Evolutionary conservation across 148 eudicot species (phyloP), one percentile per base, ranked within the genome.

Genomic region (Dianthus caryophyllus): DNA sequence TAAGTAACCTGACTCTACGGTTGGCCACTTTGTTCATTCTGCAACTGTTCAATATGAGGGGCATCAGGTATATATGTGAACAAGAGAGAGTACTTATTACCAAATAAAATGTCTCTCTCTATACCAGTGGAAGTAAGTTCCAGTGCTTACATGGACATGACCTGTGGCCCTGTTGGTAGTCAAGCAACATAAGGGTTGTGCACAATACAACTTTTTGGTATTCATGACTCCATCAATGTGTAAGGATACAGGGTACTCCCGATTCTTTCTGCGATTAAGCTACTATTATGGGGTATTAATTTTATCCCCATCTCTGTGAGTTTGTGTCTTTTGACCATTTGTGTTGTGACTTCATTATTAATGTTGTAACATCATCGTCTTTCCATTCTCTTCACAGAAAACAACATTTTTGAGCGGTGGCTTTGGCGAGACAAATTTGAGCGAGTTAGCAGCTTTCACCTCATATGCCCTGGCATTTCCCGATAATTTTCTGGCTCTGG

Each of bases 381-480:
- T 50, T 71, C 38, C 71, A 18, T 46, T 54, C 71, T 53, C 27
- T 70, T 67, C 73, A 66, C 86, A 94, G 99, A 65, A 79, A 81
- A 85, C 90, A 17, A 77, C 74, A 44, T 54, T 73, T 71, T 70
- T 84, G 64, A 54, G 53, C 71, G 90, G 84, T 78, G 70, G 78
- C 67, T 83, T 88, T 66, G 90, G 87, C 56, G 96, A 88, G 78
- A 94, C 99, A 56, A 94, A 94, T 76, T 85, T 83, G 55, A 94
- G 99, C 51, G 99, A 94, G 86, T 77, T 94, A 74, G 99, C 90
- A 64, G 99, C 99, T 66, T 94, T 94, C 79, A 81, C 85, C 47
- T 90, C 98, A 25, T 94, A 90, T 76, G 99, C 99, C 43, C 79
- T 88, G 68, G 96, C 99, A 29, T 94, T 94, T 67, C 99, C 97